Evolutionary conservation across 495 filamentous ascomycete species (phyloP).

Genomic region (Xylaria longipes): DNA sequence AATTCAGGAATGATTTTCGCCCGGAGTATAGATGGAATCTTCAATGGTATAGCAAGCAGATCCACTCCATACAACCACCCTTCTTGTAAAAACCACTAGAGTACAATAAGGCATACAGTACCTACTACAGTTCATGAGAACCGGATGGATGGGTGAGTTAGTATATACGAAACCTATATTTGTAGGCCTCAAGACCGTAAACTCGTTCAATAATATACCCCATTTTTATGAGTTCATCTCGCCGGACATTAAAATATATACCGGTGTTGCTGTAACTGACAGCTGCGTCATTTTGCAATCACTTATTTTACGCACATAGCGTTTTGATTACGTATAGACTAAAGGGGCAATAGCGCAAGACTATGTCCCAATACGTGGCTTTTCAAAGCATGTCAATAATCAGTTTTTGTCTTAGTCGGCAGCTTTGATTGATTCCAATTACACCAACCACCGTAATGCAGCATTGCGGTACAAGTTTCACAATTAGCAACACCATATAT

Average conservation of each 20-base stretch:
- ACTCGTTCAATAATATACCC: conserved; percentile 4
- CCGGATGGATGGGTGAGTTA: not conserved
- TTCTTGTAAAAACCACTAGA: not conserved
- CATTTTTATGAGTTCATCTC: not conserved
- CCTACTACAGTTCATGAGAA: not conserved
- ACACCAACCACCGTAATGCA: not conserved
- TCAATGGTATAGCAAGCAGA: not conserved
- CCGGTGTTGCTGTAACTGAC: not conserved
- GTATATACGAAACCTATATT: conserved; percentile 6
- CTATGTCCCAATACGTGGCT: too few species aligned
- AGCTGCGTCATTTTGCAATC: not conserved
- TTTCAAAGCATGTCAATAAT: too few species aligned
- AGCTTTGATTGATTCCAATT: not conserved
- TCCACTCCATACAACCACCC: not conserved
- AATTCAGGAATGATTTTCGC: not conserved
- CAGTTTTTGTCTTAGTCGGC: not conserved
- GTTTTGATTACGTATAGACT: too few species aligned
- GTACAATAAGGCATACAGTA: not conserved
- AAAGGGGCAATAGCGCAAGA: too few species aligned
- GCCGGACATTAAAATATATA: not conserved
- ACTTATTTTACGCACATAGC: too few species aligned
- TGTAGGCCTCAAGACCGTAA: not conserved
- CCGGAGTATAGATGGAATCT: too few species aligned
- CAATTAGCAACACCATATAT: not conserved
- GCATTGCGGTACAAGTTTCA: not conserved